Percentiles rank a stretch among this genome's conserved stretches.
Conservation (phyloP, 768 basidiomycete genomes). For the Leccinum subtestaceum region DNA sequence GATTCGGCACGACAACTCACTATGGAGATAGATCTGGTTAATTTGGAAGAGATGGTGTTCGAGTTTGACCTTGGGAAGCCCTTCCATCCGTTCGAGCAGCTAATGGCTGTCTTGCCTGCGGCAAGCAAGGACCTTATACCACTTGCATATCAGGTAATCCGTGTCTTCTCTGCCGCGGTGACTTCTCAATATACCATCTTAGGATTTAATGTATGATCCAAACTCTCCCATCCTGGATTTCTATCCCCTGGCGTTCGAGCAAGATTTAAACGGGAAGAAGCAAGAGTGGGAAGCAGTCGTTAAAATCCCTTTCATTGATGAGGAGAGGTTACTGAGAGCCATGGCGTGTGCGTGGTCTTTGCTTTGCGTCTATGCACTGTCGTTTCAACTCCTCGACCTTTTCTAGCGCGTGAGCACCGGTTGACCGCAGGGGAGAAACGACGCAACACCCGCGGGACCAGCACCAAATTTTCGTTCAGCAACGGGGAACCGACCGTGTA, state of each 20-base stretch:
- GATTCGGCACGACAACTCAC: not conserved
- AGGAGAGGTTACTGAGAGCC: constrained; percentile 69
- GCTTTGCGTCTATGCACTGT: not conserved
- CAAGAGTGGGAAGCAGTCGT: constrained; percentile 99
- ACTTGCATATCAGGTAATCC: constrained; percentile 69
- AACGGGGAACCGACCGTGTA: constrained; percentile 63
- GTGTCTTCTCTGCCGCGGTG: not conserved
- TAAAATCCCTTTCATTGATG: constrained; percentile 97
- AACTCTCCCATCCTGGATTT: constrained; percentile 91
- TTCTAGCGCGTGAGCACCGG: constrained; percentile 70
- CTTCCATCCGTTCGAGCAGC: constrained; percentile 90
- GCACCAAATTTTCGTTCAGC: constrained; percentile 74
- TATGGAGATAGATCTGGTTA: constrained; percentile 46
- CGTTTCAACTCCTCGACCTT: not conserved
- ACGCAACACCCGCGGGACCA: constrained; percentile 78
- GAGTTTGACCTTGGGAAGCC: constrained; percentile 83
- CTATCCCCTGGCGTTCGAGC: constrained; percentile 89
- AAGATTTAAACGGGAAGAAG: constrained; percentile 96
- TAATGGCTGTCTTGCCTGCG: constrained; percentile 95
- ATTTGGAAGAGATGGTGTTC: constrained; percentile 78
- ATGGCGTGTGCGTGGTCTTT: constrained; percentile 59
- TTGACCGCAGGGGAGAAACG: constrained; percentile 71
- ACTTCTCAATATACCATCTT: constrained; percentile 1
- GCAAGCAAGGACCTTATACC: constrained; percentile 91
- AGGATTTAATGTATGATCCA: constrained; percentile 88